phyloP scores from a whole-genome alignment of 192 early-diverging fungal species.

The Backusella liffmaniae region DNA sequence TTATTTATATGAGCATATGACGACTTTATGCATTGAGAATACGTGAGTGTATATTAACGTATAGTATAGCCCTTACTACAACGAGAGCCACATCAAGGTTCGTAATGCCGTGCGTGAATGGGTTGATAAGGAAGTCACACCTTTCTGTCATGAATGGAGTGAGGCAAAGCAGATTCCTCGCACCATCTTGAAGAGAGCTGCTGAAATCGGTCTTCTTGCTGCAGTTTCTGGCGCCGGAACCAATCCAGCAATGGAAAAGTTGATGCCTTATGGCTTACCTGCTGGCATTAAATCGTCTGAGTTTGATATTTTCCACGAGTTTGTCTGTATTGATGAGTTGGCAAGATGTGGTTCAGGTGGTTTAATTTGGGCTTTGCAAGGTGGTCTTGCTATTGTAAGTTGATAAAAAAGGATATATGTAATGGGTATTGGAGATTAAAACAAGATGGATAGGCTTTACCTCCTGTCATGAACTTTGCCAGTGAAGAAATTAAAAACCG shows the following conservation, averaged over 20 bases:
- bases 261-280: slow-evolving; percentile 39
- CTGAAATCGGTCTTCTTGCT: slow-evolving; percentile 65
- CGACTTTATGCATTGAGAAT: background rate
- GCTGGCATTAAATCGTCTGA: slow-evolving; percentile 51
- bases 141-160: slow-evolving; percentile 77
- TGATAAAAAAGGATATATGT: background rate
- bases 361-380: slow-evolving; percentile 74
- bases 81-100: slow-evolving; percentile 63
- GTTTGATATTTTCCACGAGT: slow-evolving; percentile 73
- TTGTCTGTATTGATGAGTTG: slow-evolving; percentile 78
- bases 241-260: slow-evolving; percentile 21
- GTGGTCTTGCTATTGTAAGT: slow-evolving; percentile 48
- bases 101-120: slow-evolving; percentile 62
- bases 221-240: slow-evolving; percentile 57
- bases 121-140: slow-evolving; percentile 78
- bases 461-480: slow-evolving; percentile 71
- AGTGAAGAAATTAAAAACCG: slow-evolving; percentile 63
- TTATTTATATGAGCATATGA: background rate
- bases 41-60: background rate
- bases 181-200: slow-evolving; percentile 64
- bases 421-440: background rate
- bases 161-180: slow-evolving; percentile 76
- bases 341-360: slow-evolving; percentile 80
- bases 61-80: slow-evolving; percentile 71
- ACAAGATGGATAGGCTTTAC: slow-evolving; percentile 38